Evolutionary conservation across 495 filamentous ascomycete species (phyloP).

Genomic region (Glarea lozoyensis): DNA sequence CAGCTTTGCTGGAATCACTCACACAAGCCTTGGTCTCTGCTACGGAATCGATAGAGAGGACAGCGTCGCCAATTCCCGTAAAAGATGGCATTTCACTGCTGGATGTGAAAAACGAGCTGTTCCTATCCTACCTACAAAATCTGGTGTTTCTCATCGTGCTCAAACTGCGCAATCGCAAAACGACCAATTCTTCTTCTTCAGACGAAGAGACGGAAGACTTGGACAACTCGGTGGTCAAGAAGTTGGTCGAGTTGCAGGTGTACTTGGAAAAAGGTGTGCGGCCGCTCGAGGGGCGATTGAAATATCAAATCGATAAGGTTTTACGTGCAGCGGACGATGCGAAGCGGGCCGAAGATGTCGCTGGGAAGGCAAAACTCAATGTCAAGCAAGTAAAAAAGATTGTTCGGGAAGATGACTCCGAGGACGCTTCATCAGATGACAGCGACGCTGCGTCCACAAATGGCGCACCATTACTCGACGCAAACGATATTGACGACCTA

Average conservation of each 20-base stretch:
- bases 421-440: constrained; percentile 29
- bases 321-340: constrained; percentile 77
- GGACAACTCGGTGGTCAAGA: constrained; percentile 60
- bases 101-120: constrained; percentile 87
- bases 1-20: constrained; percentile 52
- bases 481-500: constrained; percentile 43
- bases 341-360: constrained; percentile 28
- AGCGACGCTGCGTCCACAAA: constrained; percentile 16
- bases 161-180: constrained; percentile 58
- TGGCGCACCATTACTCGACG: constrained; percentile 17
- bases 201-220: constrained; percentile 27
- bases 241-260: constrained; percentile 74
- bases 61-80: constrained; percentile 45
- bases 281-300: constrained; percentile 76
- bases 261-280: constrained; percentile 87
- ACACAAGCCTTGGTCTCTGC: constrained; percentile 54
- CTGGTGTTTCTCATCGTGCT: constrained; percentile 80
- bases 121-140: constrained; percentile 93
- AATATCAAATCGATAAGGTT: constrained; percentile 86
- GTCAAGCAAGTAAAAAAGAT: constrained; percentile 18
- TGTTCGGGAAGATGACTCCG: constrained; percentile 28
- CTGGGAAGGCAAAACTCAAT: constrained; percentile 24
- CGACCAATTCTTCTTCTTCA: constrained; percentile 13
- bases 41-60: constrained; percentile 37
- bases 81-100: constrained; percentile 88